Evolutionary conservation across 2,329 filamentous ascomycete genomes (phyloP).

Genomic region (Epichloe typhina): DNA sequence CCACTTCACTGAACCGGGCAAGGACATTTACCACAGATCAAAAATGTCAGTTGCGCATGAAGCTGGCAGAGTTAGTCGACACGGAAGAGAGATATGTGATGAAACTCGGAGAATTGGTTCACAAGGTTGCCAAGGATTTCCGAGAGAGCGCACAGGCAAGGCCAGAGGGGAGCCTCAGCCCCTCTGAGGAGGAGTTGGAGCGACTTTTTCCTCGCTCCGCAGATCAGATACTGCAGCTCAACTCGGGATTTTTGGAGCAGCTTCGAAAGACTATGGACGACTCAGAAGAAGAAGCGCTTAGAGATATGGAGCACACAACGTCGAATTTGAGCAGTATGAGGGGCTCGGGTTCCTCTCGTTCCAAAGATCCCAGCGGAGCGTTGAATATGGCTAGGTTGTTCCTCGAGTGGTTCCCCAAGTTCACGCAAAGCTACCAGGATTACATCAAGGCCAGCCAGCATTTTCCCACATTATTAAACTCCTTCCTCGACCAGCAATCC

Average conservation of each 20-base stretch:
- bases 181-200: conserved; percentile 57
- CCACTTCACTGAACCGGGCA: conserved; percentile 64
- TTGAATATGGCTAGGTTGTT: conserved; percentile 68
- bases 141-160: conserved; percentile 52
- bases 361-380: conserved; percentile 65
- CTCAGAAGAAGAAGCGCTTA: conserved; percentile 66
- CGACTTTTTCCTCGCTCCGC: conserved; percentile 72
- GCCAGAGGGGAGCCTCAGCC: conserved; percentile 50
- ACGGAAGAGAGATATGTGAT: conserved; percentile 90
- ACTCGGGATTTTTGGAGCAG: conserved; percentile 66
- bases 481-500: conserved; percentile 66
- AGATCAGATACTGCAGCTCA: conserved; percentile 68
- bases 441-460: conserved; percentile 86
- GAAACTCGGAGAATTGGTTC: conserved; percentile 74
- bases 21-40: conserved; percentile 69
- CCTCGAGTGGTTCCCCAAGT: conserved; percentile 84
- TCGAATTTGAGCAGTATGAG: conserved; percentile 28
- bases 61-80: conserved; percentile 80
- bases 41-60: conserved; percentile 72
- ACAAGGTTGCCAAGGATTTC: conserved; percentile 69
- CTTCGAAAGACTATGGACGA: conserved; percentile 67
- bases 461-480: conserved; percentile 69
- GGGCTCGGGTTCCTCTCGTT: conserved; percentile 29
- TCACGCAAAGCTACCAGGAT: conserved; percentile 80
- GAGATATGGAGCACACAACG: conserved; percentile 54